Base-by-base conservation (phyloP, 2,329 filamentous ascomycete genomes). In the Xylariomycetidae sp. region DNA sequence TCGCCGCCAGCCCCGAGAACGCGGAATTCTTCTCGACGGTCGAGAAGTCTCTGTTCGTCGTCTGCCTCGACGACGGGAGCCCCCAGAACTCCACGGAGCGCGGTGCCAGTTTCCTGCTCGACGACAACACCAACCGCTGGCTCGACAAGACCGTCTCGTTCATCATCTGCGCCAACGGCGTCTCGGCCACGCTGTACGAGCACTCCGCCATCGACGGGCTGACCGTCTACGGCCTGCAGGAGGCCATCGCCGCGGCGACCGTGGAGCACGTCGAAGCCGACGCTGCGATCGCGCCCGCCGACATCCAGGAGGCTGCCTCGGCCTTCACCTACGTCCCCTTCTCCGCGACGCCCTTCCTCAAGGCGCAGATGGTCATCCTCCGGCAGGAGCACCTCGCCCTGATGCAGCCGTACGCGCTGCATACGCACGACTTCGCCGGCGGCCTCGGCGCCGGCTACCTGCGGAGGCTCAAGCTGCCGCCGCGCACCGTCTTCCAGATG, bases 371-470 rank as follows among this genome's bases (percentile, higher is more conserved):
- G 20, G 8, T 23, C 20, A 23, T 23, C 20, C 20, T 23, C n/a
- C 8, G 20, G 20, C 8, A 23, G 20, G 8, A 23, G n/a, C n/a
- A 23, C 20, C 20, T 23, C 8, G 20, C 20, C 20, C 8, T 8
- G n/a, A 23, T n/a, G 20, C n/a, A 23, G 8, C n/a, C 20, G 20
- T n/a, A n/a, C 20, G 20, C 8, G 20, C n/a, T 23, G 20, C 20
- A 8, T 8, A 23, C 20, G 8, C 8, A 23, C 8, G 20, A 23
- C 8, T 23, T 23, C 8, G 8, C n/a, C 8, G n/a, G 20, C 8
- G 28, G 19, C 10, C 27, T 27, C 25, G 31, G 31, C 22, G 23
- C 31, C 14, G 13, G 11, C 15, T 20, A 16, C 13, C 15, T 33
- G 14, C 22, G 25, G 6, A 14, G 10, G 8, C 16, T 16, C 4